phyloP scores from a whole-genome alignment of 1,284 basidiomycete species.

The Bondarzewia mesenterica region DNA sequence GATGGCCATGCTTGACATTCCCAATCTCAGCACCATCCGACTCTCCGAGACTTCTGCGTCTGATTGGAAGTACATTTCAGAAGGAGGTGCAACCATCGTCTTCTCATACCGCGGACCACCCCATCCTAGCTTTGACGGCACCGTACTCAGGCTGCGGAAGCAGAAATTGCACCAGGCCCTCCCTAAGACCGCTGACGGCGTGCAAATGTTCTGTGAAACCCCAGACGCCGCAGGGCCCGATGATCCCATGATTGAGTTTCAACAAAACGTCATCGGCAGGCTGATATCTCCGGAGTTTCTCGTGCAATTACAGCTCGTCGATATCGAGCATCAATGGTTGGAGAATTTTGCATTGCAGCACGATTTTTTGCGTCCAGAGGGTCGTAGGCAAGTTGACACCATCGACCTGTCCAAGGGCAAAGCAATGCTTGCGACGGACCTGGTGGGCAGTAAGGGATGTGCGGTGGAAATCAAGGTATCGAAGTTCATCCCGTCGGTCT shows the following conservation, averaged over 20 bases:
- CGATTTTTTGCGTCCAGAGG: conserved; percentile 43
- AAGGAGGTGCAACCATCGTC: conserved; percentile 86
- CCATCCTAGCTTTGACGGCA: conserved; percentile 39
- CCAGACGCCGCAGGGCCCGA: conserved; percentile 34
- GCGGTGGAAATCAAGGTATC: conserved; percentile 85
- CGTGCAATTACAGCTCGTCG: conserved; percentile 44
- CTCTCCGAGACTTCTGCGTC: conserved; percentile 5
- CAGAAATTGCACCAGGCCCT: not conserved
- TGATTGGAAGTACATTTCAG: conserved; percentile 80
- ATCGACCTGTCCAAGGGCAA: conserved; percentile 50
- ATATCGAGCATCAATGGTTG: conserved; percentile 58
- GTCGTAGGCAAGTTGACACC: conserved; percentile 43
- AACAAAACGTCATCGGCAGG: conserved; percentile 46
- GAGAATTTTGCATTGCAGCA: conserved; percentile 37
- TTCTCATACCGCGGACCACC: conserved; percentile 66
- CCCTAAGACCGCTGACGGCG: not conserved
- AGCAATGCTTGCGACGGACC: conserved; percentile 67
- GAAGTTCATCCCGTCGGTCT: not conserved
- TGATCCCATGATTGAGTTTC: conserved; percentile 57
- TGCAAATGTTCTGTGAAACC: not conserved
- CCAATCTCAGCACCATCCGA: not conserved
- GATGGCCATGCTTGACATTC: not conserved
- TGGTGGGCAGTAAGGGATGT: conserved; percentile 53
- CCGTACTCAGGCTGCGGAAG: conserved; percentile 73
- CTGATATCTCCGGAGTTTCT: conserved; percentile 55